Evolutionary conservation across 306 rosid genomes (phyloP).

Genomic region (Vicia villosa): DNA sequence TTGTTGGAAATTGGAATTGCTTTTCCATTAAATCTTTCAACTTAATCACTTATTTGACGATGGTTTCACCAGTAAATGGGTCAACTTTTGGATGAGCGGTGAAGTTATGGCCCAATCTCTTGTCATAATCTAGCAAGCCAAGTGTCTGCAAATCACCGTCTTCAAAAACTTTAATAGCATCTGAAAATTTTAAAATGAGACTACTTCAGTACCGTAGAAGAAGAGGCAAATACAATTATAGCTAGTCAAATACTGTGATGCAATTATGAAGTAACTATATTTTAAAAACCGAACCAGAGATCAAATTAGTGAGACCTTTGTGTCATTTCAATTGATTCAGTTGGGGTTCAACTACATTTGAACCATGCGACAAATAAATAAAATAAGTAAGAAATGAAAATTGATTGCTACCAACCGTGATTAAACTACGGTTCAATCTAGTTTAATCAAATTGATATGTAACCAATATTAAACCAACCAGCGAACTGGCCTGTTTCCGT

Average conservation of each 20-base stretch:
- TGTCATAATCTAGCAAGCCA: conserved; percentile 91
- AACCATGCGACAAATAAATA: too few species aligned
- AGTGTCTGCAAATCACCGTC: conserved; percentile 97
- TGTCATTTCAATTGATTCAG: too few species aligned
- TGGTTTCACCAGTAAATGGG: conserved; percentile 75
- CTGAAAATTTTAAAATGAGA: conserved; percentile 47
- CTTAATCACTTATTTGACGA: conserved; percentile 30
- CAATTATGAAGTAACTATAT: too few species aligned
- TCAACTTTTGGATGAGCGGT: conserved; percentile 99
- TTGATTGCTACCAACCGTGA: too few species aligned
- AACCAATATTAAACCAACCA: not conserved
- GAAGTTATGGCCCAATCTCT: conserved; percentile 84
- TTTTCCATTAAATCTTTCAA: conserved; percentile 21
- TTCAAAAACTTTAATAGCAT: conserved; percentile 88
- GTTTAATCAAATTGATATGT: not conserved
- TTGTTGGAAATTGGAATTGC: conserved; percentile 20
- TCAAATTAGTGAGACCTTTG: too few species aligned
- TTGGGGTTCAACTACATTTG: too few species aligned
- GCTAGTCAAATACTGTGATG: too few species aligned
- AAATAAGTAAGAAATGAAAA: too few species aligned
- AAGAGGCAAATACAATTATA: conserved; percentile 19
- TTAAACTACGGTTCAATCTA: too few species aligned
- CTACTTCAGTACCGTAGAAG: conserved; percentile 27
- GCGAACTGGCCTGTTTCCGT: not conserved
- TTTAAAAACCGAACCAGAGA: too few species aligned